Conservation (phyloP, 2,329 filamentous ascomycete genomes). For the Trichoderma sp. region DNA sequence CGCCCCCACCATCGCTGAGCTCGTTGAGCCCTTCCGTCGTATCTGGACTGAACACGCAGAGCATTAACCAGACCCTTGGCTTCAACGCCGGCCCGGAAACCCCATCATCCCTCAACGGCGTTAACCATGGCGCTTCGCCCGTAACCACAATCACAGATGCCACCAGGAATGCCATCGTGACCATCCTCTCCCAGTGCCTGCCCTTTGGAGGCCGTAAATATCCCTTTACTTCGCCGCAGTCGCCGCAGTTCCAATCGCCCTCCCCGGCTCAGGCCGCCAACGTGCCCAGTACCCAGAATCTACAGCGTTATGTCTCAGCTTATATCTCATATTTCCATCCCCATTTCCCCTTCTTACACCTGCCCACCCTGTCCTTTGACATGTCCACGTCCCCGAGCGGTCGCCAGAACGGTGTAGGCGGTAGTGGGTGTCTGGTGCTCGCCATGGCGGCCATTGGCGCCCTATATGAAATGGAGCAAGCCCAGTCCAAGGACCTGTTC, state of each 20-base stretch:
- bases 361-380: slow-evolving; percentile 89
- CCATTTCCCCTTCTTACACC: slow-evolving; percentile 90
- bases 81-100: slow-evolving; percentile 69
- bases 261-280: slow-evolving; percentile 53
- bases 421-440: slow-evolving; percentile 80
- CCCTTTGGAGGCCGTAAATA: slow-evolving; percentile 64
- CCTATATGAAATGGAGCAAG: slow-evolving; percentile 82
- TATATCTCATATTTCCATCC: slow-evolving; percentile 94
- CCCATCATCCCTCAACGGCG: slow-evolving; percentile 69
- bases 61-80: slow-evolving; percentile 66
- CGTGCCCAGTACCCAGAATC: slow-evolving; percentile 78
- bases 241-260: slow-evolving; percentile 53
- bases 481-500: slow-evolving; percentile 80
- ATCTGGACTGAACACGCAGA: slow-evolving; percentile 62
- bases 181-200: slow-evolving; percentile 58
- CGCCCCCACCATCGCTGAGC: slow-evolving; percentile 72
- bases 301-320: slow-evolving; percentile 86
- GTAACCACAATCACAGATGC: slow-evolving; percentile 66
- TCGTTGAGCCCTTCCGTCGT: slow-evolving; percentile 73
- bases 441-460: slow-evolving; percentile 81
- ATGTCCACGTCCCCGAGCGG: slow-evolving; percentile 67
- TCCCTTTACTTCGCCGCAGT: slow-evolving; percentile 58
- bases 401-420: slow-evolving; percentile 64
- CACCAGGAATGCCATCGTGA: slow-evolving; percentile 62
- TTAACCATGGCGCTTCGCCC: slow-evolving; percentile 58